Base-by-base conservation (phyloP, 495 filamentous ascomycete genomes). In the Lindgomyces ingoldianus region DNA sequence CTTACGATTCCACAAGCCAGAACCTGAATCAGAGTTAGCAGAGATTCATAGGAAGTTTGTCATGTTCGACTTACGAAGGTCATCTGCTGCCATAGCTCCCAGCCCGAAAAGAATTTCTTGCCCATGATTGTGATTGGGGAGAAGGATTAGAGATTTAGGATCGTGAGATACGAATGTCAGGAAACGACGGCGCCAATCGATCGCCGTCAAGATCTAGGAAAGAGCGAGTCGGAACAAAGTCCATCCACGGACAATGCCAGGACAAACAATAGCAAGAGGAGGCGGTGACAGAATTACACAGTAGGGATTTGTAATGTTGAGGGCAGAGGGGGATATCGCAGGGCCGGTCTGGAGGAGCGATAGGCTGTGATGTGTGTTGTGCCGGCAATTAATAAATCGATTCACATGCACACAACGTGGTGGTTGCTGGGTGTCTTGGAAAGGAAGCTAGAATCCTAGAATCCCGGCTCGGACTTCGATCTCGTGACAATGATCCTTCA, bases 51-150 rank as follows among this genome's bases (percentile, higher is more conserved):
- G 57, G 33, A n/a, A 22, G 42, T 45, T 50, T 33, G 27, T 30
- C n/a, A 21, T 18, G 25, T n/a, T 33, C 1, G 24, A 82, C 90
- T 77, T 80, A 97, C 93, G 77, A 96, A 87, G 64, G 84, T 87
- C 85, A 96, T 83, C 81, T 96, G 88, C 82, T 95, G 84, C 93
- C 93, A 98, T 70, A 94, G 76, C 65, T 81, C 73, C 93, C 92
- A 96, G 39, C 77, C 80, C 41, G 78, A 70, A 79, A 93, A 96
- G 78, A 97, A 96, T 14, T 39, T 41, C 12, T 55, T 57, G 46
- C 62, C 66, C 70, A 74, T 73, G 18, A 33, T 58, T 45, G 56
- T 33, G 42, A 51, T 44, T 36, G 39, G 41, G 45, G 52, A 50
- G 29, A 57, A 51, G 41, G 45, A 57, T 44, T 52, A 61, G 25